Evolutionary conservation across 2,329 filamentous ascomycete genomes (phyloP).

Genomic region (Stemphylium vesicarium): DNA sequence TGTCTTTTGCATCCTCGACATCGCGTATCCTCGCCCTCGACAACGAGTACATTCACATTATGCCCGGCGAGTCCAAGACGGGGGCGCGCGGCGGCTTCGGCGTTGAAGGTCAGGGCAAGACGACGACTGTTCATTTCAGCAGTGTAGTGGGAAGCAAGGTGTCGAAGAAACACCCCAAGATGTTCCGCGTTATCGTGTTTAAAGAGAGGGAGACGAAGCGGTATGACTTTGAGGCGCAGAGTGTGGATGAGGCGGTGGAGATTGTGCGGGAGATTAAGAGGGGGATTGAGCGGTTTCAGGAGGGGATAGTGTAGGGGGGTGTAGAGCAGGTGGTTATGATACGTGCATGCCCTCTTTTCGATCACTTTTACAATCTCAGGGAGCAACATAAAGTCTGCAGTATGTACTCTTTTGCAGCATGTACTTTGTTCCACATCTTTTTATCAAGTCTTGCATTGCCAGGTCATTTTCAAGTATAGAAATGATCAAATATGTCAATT

Average conservation of each 20-base stretch:
- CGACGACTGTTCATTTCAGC: conserved; percentile 81
- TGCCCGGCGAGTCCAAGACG: conserved; percentile 68
- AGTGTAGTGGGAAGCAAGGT: conserved; percentile 84
- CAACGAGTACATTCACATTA: conserved; percentile 85
- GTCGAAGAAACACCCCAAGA: conserved; percentile 77
- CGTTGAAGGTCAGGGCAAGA: conserved; percentile 63
- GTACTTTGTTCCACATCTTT: too few species aligned
- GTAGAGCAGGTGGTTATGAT: too few species aligned
- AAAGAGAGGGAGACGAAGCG: conserved; percentile 77
- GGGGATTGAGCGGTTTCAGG: conserved; percentile 71
- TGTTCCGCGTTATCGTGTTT: conserved; percentile 81
- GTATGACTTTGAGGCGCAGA: conserved; percentile 84
- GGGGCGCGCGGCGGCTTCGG: conserved; percentile 21
- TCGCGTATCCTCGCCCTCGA: conserved; percentile 80
- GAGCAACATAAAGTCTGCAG: too few species aligned
- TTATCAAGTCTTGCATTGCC: too few species aligned
- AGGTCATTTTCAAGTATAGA: too few species aligned
- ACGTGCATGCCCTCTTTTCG: not conserved
- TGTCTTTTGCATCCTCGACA: conserved; percentile 78
- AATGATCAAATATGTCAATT: too few species aligned
- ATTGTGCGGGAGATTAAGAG: conserved; percentile 81
- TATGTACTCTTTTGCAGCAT: not conserved
- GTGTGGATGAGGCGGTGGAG: conserved; percentile 73
- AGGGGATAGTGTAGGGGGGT: conserved; percentile 48
- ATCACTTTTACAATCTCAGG: not conserved